These are phyloP conservation scores for Diutina ranongensis DNA, from an alignment of 1,139 yeast species.

Conservation along the genomic window DNA sequence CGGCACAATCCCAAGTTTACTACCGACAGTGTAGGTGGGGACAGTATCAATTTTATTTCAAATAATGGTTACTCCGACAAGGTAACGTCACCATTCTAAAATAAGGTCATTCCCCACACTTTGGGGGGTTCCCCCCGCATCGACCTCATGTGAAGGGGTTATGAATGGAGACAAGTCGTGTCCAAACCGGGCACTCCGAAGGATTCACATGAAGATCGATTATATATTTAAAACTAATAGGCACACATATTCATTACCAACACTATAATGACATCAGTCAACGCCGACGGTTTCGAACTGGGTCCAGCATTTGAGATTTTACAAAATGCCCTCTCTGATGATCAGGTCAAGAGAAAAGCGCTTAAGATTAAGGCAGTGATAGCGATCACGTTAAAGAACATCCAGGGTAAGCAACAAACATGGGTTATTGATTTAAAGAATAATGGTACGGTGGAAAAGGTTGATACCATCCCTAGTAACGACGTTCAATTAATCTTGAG, in stretches of 20 bases:
- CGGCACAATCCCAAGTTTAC: too few species aligned
- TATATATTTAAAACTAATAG: too few species aligned
- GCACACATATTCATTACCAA: not conserved
- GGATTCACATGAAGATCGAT: not conserved
- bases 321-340: conserved; percentile 29
- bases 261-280: conserved; percentile 20
- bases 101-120: too few species aligned
- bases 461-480: conserved; percentile 33
- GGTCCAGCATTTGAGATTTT: conserved; percentile 33
- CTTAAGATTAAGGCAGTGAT: conserved; percentile 50
- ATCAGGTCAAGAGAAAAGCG: conserved; percentile 29
- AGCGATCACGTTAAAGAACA: conserved; percentile 59
- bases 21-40: too few species aligned
- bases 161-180: too few species aligned
- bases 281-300: conserved; percentile 39
- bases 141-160: too few species aligned
- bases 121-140: too few species aligned
- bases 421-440: conserved; percentile 69
- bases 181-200: too few species aligned
- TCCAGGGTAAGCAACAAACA: conserved; percentile 49
- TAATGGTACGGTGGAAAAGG: conserved; percentile 45
- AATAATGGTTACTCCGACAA: too few species aligned
- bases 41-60: too few species aligned
- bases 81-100: too few species aligned
- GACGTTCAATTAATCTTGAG: conserved; percentile 57